A percentile compares a stretch with the other conserved stretches of the same genome.
Conservation (phyloP, 2,329 filamentous ascomycete genomes). For the Hymenoscyphus infarciens region DNA sequence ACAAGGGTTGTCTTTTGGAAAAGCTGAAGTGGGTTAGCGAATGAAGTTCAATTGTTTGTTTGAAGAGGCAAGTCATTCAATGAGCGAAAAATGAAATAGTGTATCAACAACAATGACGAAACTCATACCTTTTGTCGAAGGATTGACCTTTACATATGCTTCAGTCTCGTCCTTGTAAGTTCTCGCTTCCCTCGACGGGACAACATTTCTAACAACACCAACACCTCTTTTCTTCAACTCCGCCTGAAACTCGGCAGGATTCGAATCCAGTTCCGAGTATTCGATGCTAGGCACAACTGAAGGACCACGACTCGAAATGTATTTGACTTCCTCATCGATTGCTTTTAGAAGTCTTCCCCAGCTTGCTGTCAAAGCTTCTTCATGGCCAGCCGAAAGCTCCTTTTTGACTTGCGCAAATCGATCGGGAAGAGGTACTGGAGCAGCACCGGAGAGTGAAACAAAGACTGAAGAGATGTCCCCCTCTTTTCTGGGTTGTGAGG, state of each 20-base stretch:
- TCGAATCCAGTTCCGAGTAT: slow-evolving; percentile 40
- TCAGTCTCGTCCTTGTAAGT: slow-evolving; percentile 62
- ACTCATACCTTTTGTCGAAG: slow-evolving; percentile 44
- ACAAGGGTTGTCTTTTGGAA: slow-evolving; percentile 62
- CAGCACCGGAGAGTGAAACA: slow-evolving; percentile 51
- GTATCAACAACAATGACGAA: not conserved
- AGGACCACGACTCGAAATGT: slow-evolving; percentile 44
- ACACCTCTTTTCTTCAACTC: slow-evolving; percentile 27
- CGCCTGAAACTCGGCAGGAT: slow-evolving; percentile 15
- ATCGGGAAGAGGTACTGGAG: slow-evolving; percentile 47
- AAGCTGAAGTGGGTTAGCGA: slow-evolving; percentile 42
- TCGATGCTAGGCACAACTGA: slow-evolving; percentile 51
- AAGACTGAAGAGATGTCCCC: slow-evolving; percentile 63
- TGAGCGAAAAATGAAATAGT: not conserved
- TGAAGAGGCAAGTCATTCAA: too few relatives aligned
- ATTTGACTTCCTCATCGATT: slow-evolving; percentile 46
- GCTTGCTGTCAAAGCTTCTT: slow-evolving; percentile 44
- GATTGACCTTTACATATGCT: slow-evolving; percentile 63
- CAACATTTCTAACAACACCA: slow-evolving; percentile 60
- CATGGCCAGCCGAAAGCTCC: slow-evolving; percentile 48
- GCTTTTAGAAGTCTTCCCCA: slow-evolving; percentile 48
- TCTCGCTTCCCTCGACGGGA: slow-evolving; percentile 60
- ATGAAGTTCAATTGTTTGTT: too few relatives aligned
- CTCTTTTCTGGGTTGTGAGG: slow-evolving; percentile 38
- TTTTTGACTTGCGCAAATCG: slow-evolving; percentile 55